Conservation (phyloP, 495 filamentous ascomycete genomes). For the Podospora australis region DNA sequence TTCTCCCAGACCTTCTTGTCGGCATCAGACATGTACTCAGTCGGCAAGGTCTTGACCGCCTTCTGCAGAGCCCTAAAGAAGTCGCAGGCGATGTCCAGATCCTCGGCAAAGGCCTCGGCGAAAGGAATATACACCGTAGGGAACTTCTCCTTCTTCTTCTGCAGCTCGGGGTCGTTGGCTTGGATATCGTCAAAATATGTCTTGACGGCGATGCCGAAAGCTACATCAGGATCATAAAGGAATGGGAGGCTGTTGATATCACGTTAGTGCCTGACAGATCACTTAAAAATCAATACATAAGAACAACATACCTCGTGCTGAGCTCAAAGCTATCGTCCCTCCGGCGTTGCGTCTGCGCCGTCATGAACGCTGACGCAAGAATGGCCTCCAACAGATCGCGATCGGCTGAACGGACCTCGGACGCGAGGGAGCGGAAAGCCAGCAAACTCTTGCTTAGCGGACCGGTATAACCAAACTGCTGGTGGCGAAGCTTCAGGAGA, state of each 20-base stretch:
- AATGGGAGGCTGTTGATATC: constrained; percentile 67
- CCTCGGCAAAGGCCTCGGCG: constrained; percentile 65
- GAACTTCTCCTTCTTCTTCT: constrained; percentile 53
- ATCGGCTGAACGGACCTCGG: constrained; percentile 66
- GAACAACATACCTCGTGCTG: constrained; percentile 56
- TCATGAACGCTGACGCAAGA: constrained; percentile 69
- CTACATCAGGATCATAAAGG: constrained; percentile 72
- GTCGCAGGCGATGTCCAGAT: constrained; percentile 71
- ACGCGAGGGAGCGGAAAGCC: constrained; percentile 76
- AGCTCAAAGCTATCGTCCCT: constrained; percentile 64
- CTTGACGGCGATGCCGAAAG: constrained; percentile 83
- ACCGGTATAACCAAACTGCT: constrained; percentile 85
- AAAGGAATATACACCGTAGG: constrained; percentile 66
- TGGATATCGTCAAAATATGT: constrained; percentile 82
- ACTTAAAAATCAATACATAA: neutral
- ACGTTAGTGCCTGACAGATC: constrained; percentile 14
- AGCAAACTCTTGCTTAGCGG: constrained; percentile 86
- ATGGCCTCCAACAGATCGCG: constrained; percentile 80
- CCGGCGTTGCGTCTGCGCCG: constrained; percentile 66
- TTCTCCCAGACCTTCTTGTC: constrained; percentile 59
- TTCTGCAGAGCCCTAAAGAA: constrained; percentile 76
- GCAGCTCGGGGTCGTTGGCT: constrained; percentile 52
- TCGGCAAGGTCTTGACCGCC: constrained; percentile 55
- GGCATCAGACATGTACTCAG: constrained; percentile 49
- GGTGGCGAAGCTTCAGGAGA: constrained; percentile 73